Evolutionary conservation across 768 basidiomycete genomes (phyloP), one percentile per base, ranked within the genome.

Genomic region (Grammothele lineata): DNA sequence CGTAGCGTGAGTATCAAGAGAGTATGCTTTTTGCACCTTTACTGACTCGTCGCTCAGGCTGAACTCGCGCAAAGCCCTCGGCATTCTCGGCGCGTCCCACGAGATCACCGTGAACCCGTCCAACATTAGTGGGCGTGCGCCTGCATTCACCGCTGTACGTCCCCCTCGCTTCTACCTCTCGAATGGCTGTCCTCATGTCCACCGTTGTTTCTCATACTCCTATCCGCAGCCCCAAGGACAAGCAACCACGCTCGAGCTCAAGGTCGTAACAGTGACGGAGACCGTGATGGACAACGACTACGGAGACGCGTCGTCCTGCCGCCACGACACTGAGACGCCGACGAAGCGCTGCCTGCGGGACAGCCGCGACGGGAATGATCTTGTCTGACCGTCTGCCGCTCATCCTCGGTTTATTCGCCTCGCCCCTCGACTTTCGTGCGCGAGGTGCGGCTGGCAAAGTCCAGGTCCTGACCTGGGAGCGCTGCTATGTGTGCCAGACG

Each of bases 51-150:
- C 18, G 12, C 35, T 14, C 37, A 47, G 45, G 5, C 45, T 47
- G 7, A 47, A 39, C 38, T 33, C 45, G 8, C 45, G 45, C 18
- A 27, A 40, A 18, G 39, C 30, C n/a, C 37, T 47, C 12, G 42
- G 42, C 3, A 24, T 4, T 18, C 19, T 43, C 21, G 32, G 17
- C 4, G 42, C 15, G 11, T 5, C 21, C 24, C 10, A 17, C 30
- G n/a, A n/a, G 6, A 22, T 2, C 9, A 18, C 32, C 21, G 18
- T n/a, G n/a, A n/a, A n/a, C n/a, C n/a, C n/a, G n/a, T n/a, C n/a
- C n/a, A n/a, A n/a, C n/a, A n/a, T n/a, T n/a, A n/a, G n/a, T n/a
- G 27, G 26, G 12, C 38, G 7, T 25, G 11, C 38, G 18, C 10
- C 38, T 5, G 5, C 40, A 17, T n/a, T 27, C 27, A 30, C 17